Evolutionary conservation across 1,284 basidiomycete genomes (phyloP).

Genomic region (Abortiporus biennis): DNA sequence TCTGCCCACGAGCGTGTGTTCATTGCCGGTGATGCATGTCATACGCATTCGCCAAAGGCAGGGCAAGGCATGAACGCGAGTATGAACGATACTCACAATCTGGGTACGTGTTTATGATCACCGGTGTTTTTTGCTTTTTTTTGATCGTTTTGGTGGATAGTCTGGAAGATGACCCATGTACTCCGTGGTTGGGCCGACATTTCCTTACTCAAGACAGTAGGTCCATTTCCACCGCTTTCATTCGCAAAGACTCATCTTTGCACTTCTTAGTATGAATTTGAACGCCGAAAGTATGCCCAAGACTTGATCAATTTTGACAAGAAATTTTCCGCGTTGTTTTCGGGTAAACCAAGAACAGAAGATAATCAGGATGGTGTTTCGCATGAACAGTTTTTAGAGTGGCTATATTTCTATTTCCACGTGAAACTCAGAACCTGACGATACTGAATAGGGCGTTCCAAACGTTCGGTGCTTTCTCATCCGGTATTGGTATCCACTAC

Average conservation of each 20-base stretch:
- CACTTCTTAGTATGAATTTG: conserved; percentile 54
- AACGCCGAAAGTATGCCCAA: conserved; percentile 70
- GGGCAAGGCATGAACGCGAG: conserved; percentile 70
- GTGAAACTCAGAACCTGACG: not conserved
- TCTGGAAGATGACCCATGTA: conserved; percentile 75
- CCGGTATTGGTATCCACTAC: conserved; percentile 63
- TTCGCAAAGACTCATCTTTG: not conserved
- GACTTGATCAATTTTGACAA: conserved; percentile 81
- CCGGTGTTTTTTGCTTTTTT: not conserved
- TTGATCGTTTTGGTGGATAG: conserved; percentile 27
- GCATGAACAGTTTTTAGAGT: conserved; percentile 61
- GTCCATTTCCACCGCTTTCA: conserved; percentile 17
- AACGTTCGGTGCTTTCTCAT: conserved; percentile 52
- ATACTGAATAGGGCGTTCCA: conserved; percentile 41
- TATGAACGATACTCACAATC: conserved; percentile 81
- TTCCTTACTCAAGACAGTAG: conserved; percentile 65
- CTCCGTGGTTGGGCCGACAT: conserved; percentile 63
- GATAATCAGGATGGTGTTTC: conserved; percentile 56
- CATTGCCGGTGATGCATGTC: conserved; percentile 78
- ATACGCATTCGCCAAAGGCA: conserved; percentile 79
- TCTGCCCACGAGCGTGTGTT: conserved; percentile 68
- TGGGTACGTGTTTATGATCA: conserved; percentile 50
- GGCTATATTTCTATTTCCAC: conserved; percentile 2
- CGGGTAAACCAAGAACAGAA: conserved; percentile 62
- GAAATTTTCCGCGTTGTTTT: conserved; percentile 69